Base-by-base conservation (phyloP, 2,329 filamentous ascomycete genomes). In the Sporothrix euskadiensis region DNA sequence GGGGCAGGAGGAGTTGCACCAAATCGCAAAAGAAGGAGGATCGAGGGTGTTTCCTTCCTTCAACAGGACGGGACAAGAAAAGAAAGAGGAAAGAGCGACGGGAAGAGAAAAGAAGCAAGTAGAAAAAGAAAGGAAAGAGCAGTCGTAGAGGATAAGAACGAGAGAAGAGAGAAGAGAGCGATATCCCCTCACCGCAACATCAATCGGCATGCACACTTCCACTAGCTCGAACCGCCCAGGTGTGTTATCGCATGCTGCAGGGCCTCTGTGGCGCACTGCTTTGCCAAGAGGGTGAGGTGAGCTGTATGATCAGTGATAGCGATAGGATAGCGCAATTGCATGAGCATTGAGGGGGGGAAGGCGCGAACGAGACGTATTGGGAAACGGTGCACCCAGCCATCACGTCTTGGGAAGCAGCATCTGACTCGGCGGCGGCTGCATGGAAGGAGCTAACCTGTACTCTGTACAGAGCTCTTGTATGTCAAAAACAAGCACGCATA, bases 221-320 rank as follows among this genome's bases (percentile, higher is more conserved):
- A 39, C 66, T 39, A 39, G 26, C n/a, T 56, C 30, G 16, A 49
- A 52, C 47, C 26, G 30, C 14, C 9, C 30, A 69, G 44, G n/a
- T 9, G 26, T 44, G 44, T 44, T 44, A 69, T 69, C 47, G 44
- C 66, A 69, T 39, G 30, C 66, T 69, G 30, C 66, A 54, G 30
- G 66, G 44, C 47, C 44, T n/a, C 10, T 41, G 10, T 32, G 41
- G 63, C 39, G 44, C 22, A 49, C 19, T 69, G 47, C 47, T 12
- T 35, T 69, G 47, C 47, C 44, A 69, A 69, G 66, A 32, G 44
- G 47, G 59, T 44, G 59, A 44, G 59, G 35, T 44, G 47, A 69
- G 66, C 44, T 39, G 47, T 54, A 14, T 49, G 44, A 49, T 49
- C 44, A 49, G 2, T 49, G 19, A 39, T 14, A 22, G 19, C 30